Evolutionary conservation across 768 basidiomycete genomes (phyloP), one percentile per base, ranked within the genome.

Genomic region (Tricholoma saponaceum): DNA sequence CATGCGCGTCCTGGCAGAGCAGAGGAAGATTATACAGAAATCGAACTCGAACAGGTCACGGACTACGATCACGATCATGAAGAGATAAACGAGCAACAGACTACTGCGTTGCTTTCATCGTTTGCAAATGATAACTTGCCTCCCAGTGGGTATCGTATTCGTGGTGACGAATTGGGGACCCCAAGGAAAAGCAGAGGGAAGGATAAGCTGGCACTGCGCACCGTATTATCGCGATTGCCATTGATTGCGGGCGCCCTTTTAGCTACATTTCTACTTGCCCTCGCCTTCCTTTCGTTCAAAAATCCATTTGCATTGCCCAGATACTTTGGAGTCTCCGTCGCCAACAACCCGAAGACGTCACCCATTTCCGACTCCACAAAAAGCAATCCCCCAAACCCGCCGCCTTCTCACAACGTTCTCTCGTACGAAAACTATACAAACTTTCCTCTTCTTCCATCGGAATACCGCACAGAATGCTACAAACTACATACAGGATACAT

Each of bases 401-500:
- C 28, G 18, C 58, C 53, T 30, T 37, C 61, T 18, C 58, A 54
- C 26, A 55, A 60, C 33, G 41, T 66, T 30, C 59, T 84, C 25
- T 84, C 82, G 22, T 84, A 84, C 69, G 77, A 74, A 61, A 83
- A 81, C 62, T 83, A 83, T 66, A 82, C 83, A 6, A 70, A 61
- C 22, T 86, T 85, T 66, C 86, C 86, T 7, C 74, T 87, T 8
- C 77, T 74, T 25, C 79, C 84, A 4, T 62, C 68, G 10, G 75
- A 89, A 70, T 89, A 86, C 67, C 75, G 74, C 16, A 61, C 67
- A 1, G 80, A 87, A 69, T 90, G 88, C 64, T 68, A 72, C 54
- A 82, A 80, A 61, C 60, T 83, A 20, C 72, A 75, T 60, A 58
- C 69, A 16, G 78, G 76, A 5, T 76, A 76, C 54, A 80, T 83